Base-by-base conservation (phyloP, 306 rosid genomes). In the Sphenostylis stenocarpa region DNA sequence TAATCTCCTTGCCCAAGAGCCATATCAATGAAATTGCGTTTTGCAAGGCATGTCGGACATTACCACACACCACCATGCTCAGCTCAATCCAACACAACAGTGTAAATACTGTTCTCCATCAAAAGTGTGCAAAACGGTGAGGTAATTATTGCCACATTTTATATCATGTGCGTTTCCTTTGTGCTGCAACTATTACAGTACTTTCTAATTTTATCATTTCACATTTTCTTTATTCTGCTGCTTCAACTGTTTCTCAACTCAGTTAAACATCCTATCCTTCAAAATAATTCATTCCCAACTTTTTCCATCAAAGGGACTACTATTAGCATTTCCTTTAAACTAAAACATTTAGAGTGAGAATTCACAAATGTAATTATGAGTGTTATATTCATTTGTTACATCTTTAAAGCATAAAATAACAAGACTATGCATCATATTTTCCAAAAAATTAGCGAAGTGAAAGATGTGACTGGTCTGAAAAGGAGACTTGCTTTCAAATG, bases 11-110 rank as follows among this genome's bases (percentile, higher is more conserved):
- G 31, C 6, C 13, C 8, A 39, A 52, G 60, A 51, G 51, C 3
- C 7, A 8, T 51, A 45, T 43, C 12, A 19, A 17, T 70, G 12
- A 44, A 64, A 7, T 75, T 49, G 64, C 64, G 6, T 75, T 7
- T 56, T 68, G 62, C 76, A 47, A 67, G 74, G 20, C 71, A 20
- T 76, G 77, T 51, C 83, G 70, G 80, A 67, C 69, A 74, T 75
- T 78, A 74, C 31, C 58, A 61, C 60, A 38, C 57, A 48, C 43
- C 76, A 36, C 65, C 12, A 76, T 47, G 77, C 65, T 67, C 73
- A 53, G 77, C 65, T 67, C 73, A 53, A 47, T 36, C 62, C 58
- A 66, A 70, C 77, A 56, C 66, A 66, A 70, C 78, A 56, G 34
- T 80, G 24, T 11, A 80, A 23, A 48, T 16, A 78, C 79, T 56